Base-by-base conservation (phyloP, 805 yeast species). In the Pichia kluyveri region DNA sequence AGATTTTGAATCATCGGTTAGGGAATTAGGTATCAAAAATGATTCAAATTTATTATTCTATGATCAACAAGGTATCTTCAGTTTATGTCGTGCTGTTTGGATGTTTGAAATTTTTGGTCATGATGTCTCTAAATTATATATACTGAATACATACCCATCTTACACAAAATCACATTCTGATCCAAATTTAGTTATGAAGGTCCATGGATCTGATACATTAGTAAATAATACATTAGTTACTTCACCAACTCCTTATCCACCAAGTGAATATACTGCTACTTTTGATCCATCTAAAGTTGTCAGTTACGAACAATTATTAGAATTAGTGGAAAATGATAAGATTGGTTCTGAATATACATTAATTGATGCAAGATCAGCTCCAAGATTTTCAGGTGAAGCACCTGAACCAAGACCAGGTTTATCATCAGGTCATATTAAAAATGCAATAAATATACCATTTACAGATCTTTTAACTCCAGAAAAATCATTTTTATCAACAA, bases 51-150 rank as follows among this genome's bases (percentile, higher is more conserved):
- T 93, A 38, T 83, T 93, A 11, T 78, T 93, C 12, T 93, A 93
- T 63, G 99, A 93, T 65, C 80, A 81, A 54, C 74, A 76, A 43
- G 96, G 96, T 2, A 81, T 85, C 53, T 88, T 91, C 63, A 82
- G 95, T 40, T 80, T 90, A 2, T 96, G 97, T 38, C 75, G 99
- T 55, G 95, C 86, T 17, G 90, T 89, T 0, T 93, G 97, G 96
- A 87, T 90, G 56, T 75, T 93, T 57, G 74, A 80, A 37, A 69
- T 84, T 0, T 87, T 85, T 62, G 91, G 91, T 8, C 97, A 90
- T 62, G 63, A 63, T 47, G n/a, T 51, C 2, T 49, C 48, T 67
- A 77, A 44, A 66, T 77, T 89, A 26, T 74, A 70, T 53, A 60
- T 91, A 42, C 72, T 91, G 53, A 84, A 93, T 67, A 85, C 85